A percentile compares a stretch with the other conserved stretches of the same genome.
Conservation (phyloP, 1,139 yeast species). For the Komagataea norvegica region DNA sequence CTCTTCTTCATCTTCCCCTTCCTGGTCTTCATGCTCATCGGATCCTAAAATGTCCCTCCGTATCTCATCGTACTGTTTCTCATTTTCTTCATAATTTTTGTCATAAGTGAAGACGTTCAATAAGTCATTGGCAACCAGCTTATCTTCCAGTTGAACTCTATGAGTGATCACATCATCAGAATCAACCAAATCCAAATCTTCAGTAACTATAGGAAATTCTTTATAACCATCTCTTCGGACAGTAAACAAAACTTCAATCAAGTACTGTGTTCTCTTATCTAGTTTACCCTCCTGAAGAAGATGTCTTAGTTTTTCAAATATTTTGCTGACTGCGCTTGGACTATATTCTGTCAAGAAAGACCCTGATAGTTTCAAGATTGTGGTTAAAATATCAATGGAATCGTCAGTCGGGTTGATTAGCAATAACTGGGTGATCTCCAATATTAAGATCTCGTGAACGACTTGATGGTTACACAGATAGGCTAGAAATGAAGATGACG, state of each 20-base stretch:
- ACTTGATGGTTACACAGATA: conserved; percentile 65
- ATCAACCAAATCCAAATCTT: conserved; percentile 56
- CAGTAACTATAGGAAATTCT: conserved; percentile 37
- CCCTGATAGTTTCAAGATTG: conserved; percentile 43
- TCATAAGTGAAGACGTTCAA: conserved; percentile 53
- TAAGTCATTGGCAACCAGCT: conserved; percentile 41
- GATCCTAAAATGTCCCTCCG: conserved; percentile 44
- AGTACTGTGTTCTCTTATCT: conserved; percentile 40
- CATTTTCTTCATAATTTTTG: conserved; percentile 46
- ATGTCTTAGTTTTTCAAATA: conserved; percentile 58
- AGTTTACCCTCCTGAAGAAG: conserved; percentile 53
- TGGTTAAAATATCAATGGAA: conserved; percentile 45
- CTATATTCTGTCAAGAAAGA: conserved; percentile 38
- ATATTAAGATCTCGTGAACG: conserved; percentile 54
- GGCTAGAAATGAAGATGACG: conserved; percentile 48
- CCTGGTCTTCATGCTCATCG: conserved; percentile 34
- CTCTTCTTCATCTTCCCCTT: conserved; percentile 30
- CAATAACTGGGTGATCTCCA: conserved; percentile 61
- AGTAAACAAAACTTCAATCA: conserved; percentile 51
- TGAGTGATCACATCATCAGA: conserved; percentile 63
- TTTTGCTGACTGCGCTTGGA: conserved; percentile 42
- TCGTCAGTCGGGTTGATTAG: conserved; percentile 50
- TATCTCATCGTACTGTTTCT: conserved; percentile 38
- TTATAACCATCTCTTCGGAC: conserved; percentile 46
- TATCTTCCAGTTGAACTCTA: conserved; percentile 50